phyloP scores from a whole-genome alignment of 1,139 yeast species.

The Candida sp. region DNA sequence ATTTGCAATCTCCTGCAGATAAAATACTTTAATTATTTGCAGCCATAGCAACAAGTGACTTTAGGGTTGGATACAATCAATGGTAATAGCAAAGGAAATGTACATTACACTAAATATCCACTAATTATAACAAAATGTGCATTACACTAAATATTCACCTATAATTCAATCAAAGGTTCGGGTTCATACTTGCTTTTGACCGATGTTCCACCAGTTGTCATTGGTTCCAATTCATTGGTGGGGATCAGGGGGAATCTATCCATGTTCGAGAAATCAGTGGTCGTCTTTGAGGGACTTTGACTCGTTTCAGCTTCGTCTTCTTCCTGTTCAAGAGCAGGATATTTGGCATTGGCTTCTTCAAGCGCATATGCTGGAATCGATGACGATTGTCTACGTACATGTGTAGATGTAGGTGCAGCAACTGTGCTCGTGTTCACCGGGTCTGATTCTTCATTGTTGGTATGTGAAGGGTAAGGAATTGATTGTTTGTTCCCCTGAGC shows the following conservation, averaged over 20 bases:
- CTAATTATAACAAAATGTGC: no score
- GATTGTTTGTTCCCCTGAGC: not conserved
- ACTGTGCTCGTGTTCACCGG: not conserved
- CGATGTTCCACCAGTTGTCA: not conserved
- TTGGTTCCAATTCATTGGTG: slow-evolving; percentile 1
- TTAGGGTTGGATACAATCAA: not conserved
- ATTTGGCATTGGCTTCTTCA: slow-evolving; percentile 17
- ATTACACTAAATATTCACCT: slow-evolving; percentile 2
- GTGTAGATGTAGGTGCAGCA: slow-evolving; percentile 4
- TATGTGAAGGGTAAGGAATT: not conserved
- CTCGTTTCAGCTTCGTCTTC: slow-evolving; percentile 5
- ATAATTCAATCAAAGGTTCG: slow-evolving; percentile 38
- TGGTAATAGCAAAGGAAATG: no score
- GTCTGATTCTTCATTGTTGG: not conserved
- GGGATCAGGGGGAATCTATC: slow-evolving; percentile 1
- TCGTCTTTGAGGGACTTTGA: slow-evolving; percentile 1
- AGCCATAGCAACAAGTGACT: not conserved
- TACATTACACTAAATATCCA: no score
- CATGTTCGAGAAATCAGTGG: slow-evolving; percentile 3
- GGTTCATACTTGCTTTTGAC: slow-evolving; percentile 17
- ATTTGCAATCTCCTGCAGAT: slow-evolving; percentile 2
- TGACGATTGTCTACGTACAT: slow-evolving; percentile 11
- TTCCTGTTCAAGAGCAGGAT: slow-evolving; percentile 15
- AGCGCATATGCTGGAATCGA: slow-evolving; percentile 11
- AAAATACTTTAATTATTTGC: not conserved